These are phyloP conservation scores for Phytopythium chamaehyphon DNA, from an alignment of 352 stramenopile genomes.

Conservation along the genomic window DNA sequence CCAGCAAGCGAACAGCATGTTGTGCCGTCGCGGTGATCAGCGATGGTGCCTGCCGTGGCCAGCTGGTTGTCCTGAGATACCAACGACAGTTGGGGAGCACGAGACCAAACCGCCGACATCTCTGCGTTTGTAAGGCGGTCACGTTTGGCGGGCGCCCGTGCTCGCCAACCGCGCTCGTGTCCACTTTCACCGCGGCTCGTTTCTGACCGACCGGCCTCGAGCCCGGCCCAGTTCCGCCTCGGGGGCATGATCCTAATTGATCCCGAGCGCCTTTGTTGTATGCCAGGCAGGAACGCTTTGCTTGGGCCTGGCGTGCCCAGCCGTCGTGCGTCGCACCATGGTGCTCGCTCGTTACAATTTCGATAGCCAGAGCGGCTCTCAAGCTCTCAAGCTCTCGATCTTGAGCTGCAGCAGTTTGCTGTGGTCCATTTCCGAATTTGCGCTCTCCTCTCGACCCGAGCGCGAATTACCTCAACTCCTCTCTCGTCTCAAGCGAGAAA, in stretches of 20 bases:
- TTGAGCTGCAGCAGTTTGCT: background rate
- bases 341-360: background rate
- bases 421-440: constrained; percentile 8
- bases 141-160: no score
- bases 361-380: background rate
- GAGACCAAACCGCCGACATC: no score
- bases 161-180: constrained; percentile 4
- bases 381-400: background rate
- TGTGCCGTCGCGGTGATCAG: no score
- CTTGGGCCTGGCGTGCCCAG: background rate
- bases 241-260: constrained; percentile 6
- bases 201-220: no score
- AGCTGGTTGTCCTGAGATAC: no score
- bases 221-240: no score
- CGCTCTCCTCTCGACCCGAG: constrained; percentile 1
- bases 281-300: no score
- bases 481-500: background rate
- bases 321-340: background rate
- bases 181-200: constrained; percentile 2
- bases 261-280: background rate
- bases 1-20: no score
- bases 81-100: no score
- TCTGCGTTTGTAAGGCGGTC: no score
- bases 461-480: constrained; percentile 3
- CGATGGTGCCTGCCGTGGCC: no score